Conservation (phyloP, 306 rosid genomes). For the Lathyrus oleraceus region DNA sequence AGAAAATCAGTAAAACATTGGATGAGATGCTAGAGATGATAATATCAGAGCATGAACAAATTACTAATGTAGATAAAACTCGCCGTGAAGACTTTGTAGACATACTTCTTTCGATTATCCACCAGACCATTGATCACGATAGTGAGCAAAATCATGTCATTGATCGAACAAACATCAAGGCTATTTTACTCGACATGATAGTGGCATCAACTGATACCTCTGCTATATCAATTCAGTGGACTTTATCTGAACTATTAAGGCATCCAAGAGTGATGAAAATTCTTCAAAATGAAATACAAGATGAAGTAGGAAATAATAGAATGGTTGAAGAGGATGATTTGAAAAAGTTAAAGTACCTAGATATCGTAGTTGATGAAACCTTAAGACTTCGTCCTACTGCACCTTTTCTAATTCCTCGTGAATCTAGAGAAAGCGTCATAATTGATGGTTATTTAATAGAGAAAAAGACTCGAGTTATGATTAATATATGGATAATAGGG, state of each 20-base stretch:
- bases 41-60: neutral
- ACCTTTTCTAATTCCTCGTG: neutral
- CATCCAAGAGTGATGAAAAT: neutral
- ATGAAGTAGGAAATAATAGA: neutral
- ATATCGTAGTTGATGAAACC: neutral
- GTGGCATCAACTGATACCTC: neutral
- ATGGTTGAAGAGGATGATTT: neutral
- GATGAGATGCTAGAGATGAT: neutral
- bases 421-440: too few species aligned
- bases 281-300: neutral
- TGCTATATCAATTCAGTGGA: neutral
- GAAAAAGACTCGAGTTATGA: too few species aligned
- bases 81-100: too few species aligned
- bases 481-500: neutral
- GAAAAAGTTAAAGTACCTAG: neutral
- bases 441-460: too few species aligned
- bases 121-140: too few species aligned
- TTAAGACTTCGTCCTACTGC: neutral
- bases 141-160: neutral
- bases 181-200: neutral
- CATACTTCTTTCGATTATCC: neutral
- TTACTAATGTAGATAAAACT: neutral
- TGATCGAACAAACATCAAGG: neutral
- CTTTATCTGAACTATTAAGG: neutral
- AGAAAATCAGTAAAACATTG: neutral